Percentiles rank a stretch among this genome's conserved stretches.
Conservation (phyloP, 495 filamentous ascomycete species). For the Lasiosphaeria ovina region DNA sequence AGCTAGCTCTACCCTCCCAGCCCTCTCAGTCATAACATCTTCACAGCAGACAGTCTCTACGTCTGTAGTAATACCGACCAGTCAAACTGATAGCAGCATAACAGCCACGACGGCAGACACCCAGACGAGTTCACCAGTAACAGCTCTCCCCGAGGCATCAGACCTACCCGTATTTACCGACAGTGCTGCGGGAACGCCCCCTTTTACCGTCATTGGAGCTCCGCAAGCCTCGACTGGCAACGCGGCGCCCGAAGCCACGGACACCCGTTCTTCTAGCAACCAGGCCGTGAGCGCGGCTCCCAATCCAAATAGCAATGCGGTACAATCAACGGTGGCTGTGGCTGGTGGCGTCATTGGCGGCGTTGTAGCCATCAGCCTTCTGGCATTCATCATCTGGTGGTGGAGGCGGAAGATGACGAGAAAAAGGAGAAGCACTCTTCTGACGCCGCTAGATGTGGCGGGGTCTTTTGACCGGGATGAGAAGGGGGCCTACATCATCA, state of each 20-base stretch:
- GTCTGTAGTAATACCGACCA: constrained; percentile 26
- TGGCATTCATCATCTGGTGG: constrained; percentile 49
- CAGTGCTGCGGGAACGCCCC: constrained; percentile 12
- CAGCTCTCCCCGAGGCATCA: constrained; percentile 16
- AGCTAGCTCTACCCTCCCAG: constrained; percentile 21
- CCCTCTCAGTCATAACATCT: constrained; percentile 22
- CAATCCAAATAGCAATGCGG: constrained; percentile 24
- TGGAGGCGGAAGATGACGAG: constrained; percentile 42
- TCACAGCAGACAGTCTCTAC: constrained; percentile 16
- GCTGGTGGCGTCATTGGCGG: constrained; percentile 52
- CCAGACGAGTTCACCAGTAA: constrained; percentile 8
- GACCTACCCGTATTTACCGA: constrained; percentile 17
- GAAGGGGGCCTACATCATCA: constrained; percentile 43
- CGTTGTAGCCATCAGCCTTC: constrained; percentile 41
- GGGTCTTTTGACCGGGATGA: constrained; percentile 26
- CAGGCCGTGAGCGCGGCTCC: constrained; percentile 17
- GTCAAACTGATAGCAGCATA: constrained; percentile 34
- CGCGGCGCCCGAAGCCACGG: constrained; percentile 16
- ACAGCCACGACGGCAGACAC: constrained; percentile 27
- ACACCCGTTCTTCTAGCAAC: constrained; percentile 17
- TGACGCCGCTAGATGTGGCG: constrained; percentile 44
- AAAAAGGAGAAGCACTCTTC: constrained; percentile 41
- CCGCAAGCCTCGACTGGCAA: constrained; percentile 20
- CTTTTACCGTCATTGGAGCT: constrained; percentile 25
- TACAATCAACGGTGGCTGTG: constrained; percentile 41